Evolutionary conservation across 352 stramenopile species (phyloP), one percentile per base, ranked within the genome.

Genomic region (Sclerospora graminicola): DNA sequence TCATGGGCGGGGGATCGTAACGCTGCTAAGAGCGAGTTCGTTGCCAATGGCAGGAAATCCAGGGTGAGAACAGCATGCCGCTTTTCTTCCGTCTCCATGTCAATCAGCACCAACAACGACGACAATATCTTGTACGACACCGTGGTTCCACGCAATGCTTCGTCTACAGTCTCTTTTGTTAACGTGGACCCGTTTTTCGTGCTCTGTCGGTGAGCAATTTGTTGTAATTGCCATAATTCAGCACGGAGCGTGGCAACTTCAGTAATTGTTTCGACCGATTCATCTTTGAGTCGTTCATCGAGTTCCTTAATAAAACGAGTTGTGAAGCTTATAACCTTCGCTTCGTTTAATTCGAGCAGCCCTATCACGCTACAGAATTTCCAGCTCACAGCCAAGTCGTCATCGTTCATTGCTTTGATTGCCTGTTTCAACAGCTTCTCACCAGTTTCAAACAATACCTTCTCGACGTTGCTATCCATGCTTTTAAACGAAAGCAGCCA

Each of bases 141-240:
- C 37, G 70, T 63, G 9, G 76, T 81, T 9, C 54, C 53, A 5
- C 51, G 15, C 10, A 88, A 40, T 10, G 60, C 54, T 8, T 69
- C 30, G 30, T 65, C 51, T 9, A 80, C 51, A 38, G 63, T 56
- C 15, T 57, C 64, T 7, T 42, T 42, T 14, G 47, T 53, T 20
- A 70, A 41, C 2, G 38, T 41, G 0, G 33, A 29, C 11, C 28
- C 23, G 8, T 47, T 52, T 13, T 19, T 41, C 7, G 57, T 50
- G 15, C 33, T 50, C 20, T 74, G 58, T 30, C 70, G 51, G 32
- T 52, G 48, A 0, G 66, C 65, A 48, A 84, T 71, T 41, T 85
- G 72, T 24, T 73, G 57, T 11, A 89, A 30, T n/a, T 77, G 72
- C 78, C 78, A 88, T 9, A 90, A 45, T 28, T 88, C 69, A 18